These are phyloP conservation scores for Trypanosoma mega DNA, from an alignment of 208 protist genomes.

Conservation along the genomic window DNA sequence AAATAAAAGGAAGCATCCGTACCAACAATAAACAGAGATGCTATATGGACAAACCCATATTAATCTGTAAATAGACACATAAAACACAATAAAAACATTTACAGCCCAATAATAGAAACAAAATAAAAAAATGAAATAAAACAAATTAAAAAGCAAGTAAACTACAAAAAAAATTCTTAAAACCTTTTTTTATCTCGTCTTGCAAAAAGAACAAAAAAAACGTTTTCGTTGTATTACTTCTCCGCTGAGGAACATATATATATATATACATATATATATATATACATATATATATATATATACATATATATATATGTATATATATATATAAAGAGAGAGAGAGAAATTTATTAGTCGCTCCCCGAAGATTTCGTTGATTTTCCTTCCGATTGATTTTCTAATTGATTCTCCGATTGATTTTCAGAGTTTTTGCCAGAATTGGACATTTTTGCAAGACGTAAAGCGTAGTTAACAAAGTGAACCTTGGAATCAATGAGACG, in stretches of 20 bases:
- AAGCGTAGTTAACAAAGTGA: not conserved
- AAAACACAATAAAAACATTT: not conserved
- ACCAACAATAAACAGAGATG: slow-evolving; percentile 8
- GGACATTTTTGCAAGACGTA: too few species aligned
- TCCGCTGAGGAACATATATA: not conserved
- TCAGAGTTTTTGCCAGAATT: not conserved
- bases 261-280: not conserved
- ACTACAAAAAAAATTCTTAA: not conserved
- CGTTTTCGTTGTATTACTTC: too few species aligned
- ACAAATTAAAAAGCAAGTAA: not conserved
- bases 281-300: not conserved
- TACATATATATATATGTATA: not conserved
- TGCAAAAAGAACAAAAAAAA: not conserved
- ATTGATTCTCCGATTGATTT: too few species aligned
- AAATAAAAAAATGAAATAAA: not conserved
- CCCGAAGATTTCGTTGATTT: not conserved
- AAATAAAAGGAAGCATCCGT: slow-evolving; percentile 27
- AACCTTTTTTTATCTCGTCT: not conserved
- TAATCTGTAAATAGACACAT: not conserved
- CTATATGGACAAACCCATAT: not conserved
- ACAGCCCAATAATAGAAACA: not conserved
- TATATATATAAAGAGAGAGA: not conserved
- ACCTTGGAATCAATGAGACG: not conserved
- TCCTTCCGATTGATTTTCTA: not conserved
- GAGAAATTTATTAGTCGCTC: not conserved